A percentile compares a stretch with the other conserved stretches of the same genome.
Evolutionary conservation across 768 basidiomycete genomes (phyloP).

Genomic region (Lactarius sanguifluus): DNA sequence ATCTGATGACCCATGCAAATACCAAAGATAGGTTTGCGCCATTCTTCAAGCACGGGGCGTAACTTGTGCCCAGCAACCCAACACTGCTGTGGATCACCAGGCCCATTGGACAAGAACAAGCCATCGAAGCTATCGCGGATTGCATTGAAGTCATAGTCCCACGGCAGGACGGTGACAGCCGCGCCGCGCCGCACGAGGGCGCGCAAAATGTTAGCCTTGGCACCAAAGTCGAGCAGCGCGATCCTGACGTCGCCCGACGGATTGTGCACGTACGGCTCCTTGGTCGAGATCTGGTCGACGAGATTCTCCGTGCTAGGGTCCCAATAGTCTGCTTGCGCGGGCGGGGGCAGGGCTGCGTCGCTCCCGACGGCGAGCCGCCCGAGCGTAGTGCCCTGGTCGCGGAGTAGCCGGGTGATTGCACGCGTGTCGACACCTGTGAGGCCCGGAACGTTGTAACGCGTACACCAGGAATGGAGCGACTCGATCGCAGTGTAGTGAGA

Average conservation of each 20-base stretch:
- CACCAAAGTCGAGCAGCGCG: slow-evolving; percentile 95
- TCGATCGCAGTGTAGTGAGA: slow-evolving; percentile 95
- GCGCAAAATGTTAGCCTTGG: slow-evolving; percentile 96
- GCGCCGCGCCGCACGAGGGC: slow-evolving; percentile 89
- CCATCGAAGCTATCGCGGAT: slow-evolving; percentile 91
- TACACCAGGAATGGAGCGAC: slow-evolving; percentile 91
- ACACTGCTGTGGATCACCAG: slow-evolving; percentile 90
- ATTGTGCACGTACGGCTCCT: slow-evolving; percentile 80
- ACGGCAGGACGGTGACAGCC: slow-evolving; percentile 92
- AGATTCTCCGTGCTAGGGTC: slow-evolving; percentile 92
- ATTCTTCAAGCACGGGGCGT: slow-evolving; percentile 79
- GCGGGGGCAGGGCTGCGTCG: slow-evolving; percentile 61
- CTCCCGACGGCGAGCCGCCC: slow-evolving; percentile 84
- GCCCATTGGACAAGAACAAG: slow-evolving; percentile 94
- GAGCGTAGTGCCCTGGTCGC: slow-evolving; percentile 96
- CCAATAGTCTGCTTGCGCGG: slow-evolving; percentile 77
- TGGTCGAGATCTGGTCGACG: slow-evolving; percentile 90
- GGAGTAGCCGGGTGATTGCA: slow-evolving; percentile 88
- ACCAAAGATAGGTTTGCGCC: slow-evolving; percentile 93
- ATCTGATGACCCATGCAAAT: slow-evolving; percentile 99
- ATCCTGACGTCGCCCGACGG: slow-evolving; percentile 85
- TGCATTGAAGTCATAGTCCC: slow-evolving; percentile 96
- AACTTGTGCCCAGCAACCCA: slow-evolving; percentile 81
- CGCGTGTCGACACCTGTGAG: slow-evolving; percentile 98
- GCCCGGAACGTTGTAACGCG: slow-evolving; percentile 84